Conservation (phyloP, 805 yeast genomes). For the Torulaspora maleeae region DNA sequence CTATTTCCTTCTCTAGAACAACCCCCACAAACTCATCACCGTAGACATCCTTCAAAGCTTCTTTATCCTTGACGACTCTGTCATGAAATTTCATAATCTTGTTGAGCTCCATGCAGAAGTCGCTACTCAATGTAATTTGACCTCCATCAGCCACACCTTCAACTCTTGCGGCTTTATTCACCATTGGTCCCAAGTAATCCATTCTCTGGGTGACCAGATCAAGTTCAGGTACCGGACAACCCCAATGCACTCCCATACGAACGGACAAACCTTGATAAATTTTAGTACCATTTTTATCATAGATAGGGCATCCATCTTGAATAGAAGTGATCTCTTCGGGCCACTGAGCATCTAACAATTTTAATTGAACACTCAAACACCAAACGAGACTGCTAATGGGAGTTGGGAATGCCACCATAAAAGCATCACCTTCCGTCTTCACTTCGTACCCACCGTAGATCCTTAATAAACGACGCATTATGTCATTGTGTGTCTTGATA, state of each 20-base stretch:
- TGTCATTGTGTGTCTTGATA: constrained; percentile 84
- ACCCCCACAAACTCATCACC: constrained; percentile 47
- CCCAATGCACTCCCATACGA: constrained; percentile 99
- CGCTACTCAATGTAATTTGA: constrained; percentile 83
- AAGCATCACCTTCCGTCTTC: constrained; percentile 98
- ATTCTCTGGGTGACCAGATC: constrained; percentile 94
- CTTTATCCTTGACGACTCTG: constrained; percentile 27
- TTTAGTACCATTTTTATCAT: constrained; percentile 52
- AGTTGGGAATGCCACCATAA: constrained; percentile 94
- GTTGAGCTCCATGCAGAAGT: constrained; percentile 68
- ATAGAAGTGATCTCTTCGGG: constrained; percentile 85
- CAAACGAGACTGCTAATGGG: constrained; percentile 86
- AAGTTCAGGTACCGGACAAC: constrained; percentile 90
- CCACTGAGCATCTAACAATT: constrained; percentile 84
- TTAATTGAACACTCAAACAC: constrained; percentile 91
- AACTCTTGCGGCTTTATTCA: constrained; percentile 88
- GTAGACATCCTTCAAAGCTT: constrained; percentile 40
- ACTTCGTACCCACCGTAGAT: constrained; percentile 97
- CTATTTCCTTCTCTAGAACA: constrained; percentile 60
- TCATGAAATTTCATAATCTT: constrained; percentile 45
- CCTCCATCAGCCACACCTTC: constrained; percentile 97
- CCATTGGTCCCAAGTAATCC: constrained; percentile 99
- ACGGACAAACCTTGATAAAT: constrained; percentile 89
- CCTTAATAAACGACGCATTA: constrained; percentile 90
- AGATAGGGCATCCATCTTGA: constrained; percentile 76